Evolutionary conservation across 2,329 filamentous ascomycete species (phyloP).

Genomic region (Fusarium protoensiforme): DNA sequence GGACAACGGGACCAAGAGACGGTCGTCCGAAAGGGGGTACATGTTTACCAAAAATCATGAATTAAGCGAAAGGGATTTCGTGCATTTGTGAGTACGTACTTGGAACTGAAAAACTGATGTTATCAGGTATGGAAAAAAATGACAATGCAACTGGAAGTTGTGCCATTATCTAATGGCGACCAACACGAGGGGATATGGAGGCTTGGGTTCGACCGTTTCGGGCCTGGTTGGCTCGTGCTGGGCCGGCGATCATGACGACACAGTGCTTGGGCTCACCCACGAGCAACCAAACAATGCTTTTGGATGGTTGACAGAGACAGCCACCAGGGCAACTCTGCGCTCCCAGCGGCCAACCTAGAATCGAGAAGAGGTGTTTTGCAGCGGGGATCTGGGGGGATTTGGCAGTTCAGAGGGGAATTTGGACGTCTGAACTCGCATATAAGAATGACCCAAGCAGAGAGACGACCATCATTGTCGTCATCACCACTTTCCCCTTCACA

Average conservation of each 20-base stretch:
- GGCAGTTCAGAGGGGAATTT: neutral
- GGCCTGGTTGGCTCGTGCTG: constrained; percentile 6
- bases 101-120: constrained; percentile 3
- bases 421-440: constrained; percentile 26
- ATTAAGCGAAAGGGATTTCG: neutral
- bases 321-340: neutral
- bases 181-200: constrained; percentile 22
- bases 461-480: constrained; percentile 6
- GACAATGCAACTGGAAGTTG: constrained; percentile 1
- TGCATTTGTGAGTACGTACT: neutral
- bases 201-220: constrained; percentile 15
- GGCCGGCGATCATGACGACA: constrained; percentile 42
- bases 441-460: constrained; percentile 22
- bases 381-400: neutral
- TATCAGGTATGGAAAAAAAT: constrained; percentile 4
- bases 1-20: neutral
- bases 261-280: constrained; percentile 12
- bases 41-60: neutral
- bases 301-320: neutral
- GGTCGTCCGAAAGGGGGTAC: neutral
- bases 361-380: neutral
- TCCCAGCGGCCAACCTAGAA: neutral
- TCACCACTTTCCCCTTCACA: neutral
- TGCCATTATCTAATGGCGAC: constrained; percentile 1
- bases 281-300: neutral